Evolutionary conservation across 1,139 yeast species (phyloP), one percentile per base, ranked within the genome.

Genomic region (Geotrichum candidum): DNA sequence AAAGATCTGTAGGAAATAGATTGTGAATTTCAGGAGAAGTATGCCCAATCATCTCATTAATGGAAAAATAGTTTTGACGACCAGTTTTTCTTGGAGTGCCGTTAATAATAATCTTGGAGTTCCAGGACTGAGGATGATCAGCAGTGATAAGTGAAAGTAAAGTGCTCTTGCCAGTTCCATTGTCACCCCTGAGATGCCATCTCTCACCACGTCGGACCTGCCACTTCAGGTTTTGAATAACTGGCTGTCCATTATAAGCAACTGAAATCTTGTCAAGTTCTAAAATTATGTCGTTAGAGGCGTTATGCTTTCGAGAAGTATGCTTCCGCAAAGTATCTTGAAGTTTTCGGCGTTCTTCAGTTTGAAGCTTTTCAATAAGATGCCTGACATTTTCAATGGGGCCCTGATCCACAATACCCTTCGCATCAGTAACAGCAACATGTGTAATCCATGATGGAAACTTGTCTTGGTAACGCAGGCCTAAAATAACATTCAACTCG

Each of bases 81-180:
- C 97, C 97, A 0, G 92, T 85, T 65, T 81, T 82, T 57, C 97
- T 80, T n/a, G 84, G 81, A 31, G 74, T 74, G 0, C 94, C 95
- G 69, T 87, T 78, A 62, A 91, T 81, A 22, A 80, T 74, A 53
- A 94, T 80, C 33, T 82, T 84, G 3, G 85, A 81, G 67, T 84
- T 86, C 98, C 98, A 94, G 1, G 97, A 86, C 73, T 94, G 97
- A 0, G 99, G 99, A 71, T 94, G 99, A 69, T 94, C 99, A 2
- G 96, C 94, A 0, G 97, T 90, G 48, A 94, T 79, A 53, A 94
- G 74, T 1, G 97, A 85, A 22, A 94, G 75, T 22, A 94, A 75
- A 0, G 99, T 94, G 2, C 97, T 88, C 71, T 94, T 94, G 0
- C 99, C 99, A 0, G 96, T 81, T 0, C 99, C 99, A 68, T 94